Evolutionary conservation across 208 protist genomes (phyloP), one percentile per base, ranked within the genome.

Genomic region (Strigomonas oncopelti): DNA sequence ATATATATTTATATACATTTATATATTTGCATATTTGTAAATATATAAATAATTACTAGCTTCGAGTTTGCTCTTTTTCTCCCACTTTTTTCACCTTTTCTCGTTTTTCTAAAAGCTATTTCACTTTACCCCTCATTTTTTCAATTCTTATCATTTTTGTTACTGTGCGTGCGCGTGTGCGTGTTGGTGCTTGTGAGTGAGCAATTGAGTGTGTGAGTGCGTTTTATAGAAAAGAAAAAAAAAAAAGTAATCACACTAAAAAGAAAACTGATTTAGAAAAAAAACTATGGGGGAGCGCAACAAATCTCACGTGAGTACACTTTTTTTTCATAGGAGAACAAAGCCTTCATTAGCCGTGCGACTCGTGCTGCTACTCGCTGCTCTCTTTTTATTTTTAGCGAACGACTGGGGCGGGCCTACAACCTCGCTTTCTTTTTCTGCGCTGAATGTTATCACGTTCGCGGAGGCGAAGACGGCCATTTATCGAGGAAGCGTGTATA

Each of bases 401-500:
- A 48, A 48, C 18, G 42, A 48, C 18, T 48, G 5, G 3, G 42
- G 42, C 42, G 42, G 1, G 5, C 18, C 5, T 20, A 20, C 5
- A 20, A 4, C 18, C 16, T 9, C 13, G 16, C 9, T 14, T 3
- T 20, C 13, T 48, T 48, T 20, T 1, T 14, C 42, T 20, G 42
- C 16, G 42, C 18, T 14, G 13, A 20, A 20, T 14, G 13, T 48
- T 5, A 0, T 81, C 5, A 2, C 67, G 51, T 69, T 65, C 22
- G 77, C 65, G 14, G 46, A 20, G 16, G 77, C 72, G n/a, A 85
- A 77, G 28, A 74, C 65, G 14, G 80, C 87, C 22, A 80, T 77
- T 38, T 88, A 88, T 68, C 70, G 75, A 28, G 87, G 87, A n/a
- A 80, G 65, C 58, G 83, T 90, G 5, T 92, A 90, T 60, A 71